A percentile compares a stretch with the other conserved stretches of the same genome.
Evolutionary conservation across 208 protist genomes (phyloP).

Genomic region (Wallacemonas sp.): DNA sequence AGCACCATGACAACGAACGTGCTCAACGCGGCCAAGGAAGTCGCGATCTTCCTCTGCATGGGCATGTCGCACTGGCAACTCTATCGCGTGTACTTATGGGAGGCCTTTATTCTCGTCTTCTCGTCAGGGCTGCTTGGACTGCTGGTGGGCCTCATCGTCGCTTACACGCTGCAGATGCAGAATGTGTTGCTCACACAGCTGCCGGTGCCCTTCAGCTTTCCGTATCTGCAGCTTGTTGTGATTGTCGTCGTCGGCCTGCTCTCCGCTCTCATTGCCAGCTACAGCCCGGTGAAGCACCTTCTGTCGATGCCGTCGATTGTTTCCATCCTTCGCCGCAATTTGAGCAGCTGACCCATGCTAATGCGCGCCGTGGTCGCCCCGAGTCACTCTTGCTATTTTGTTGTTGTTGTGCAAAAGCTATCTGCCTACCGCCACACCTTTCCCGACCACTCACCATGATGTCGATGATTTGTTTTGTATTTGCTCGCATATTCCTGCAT

Average conservation of each 20-base stretch:
- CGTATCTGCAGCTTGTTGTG: conserved; percentile 71
- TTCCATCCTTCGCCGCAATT: conserved; percentile 48
- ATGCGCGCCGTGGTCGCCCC: neutral
- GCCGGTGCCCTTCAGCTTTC: conserved; percentile 90
- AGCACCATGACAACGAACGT: conserved; percentile 94
- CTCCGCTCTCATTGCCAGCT: conserved; percentile 55
- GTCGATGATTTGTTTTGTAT: no score
- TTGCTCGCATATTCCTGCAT: no score
- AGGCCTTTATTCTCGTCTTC: conserved; percentile 94
- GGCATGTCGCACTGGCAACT: conserved; percentile 79
- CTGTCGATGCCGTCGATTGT: conserved; percentile 59
- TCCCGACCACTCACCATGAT: no score
- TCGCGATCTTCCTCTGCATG: conserved; percentile 92
- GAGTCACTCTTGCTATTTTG: no score
- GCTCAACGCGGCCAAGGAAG: conserved; percentile 94
- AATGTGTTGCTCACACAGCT: conserved; percentile 89
- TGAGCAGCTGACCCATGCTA: neutral
- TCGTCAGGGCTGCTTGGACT: conserved; percentile 89
- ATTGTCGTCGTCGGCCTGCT: conserved; percentile 44
- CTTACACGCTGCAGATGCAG: conserved; percentile 93
- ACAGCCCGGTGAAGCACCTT: conserved; percentile 51
- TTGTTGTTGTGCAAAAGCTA: no score
- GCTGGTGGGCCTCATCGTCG: conserved; percentile 83
- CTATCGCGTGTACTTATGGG: conserved; percentile 94
- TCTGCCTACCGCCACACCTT: no score